Base-by-base conservation (phyloP, 2,329 filamentous ascomycete genomes). In the Chaetomiaceae sp. region DNA sequence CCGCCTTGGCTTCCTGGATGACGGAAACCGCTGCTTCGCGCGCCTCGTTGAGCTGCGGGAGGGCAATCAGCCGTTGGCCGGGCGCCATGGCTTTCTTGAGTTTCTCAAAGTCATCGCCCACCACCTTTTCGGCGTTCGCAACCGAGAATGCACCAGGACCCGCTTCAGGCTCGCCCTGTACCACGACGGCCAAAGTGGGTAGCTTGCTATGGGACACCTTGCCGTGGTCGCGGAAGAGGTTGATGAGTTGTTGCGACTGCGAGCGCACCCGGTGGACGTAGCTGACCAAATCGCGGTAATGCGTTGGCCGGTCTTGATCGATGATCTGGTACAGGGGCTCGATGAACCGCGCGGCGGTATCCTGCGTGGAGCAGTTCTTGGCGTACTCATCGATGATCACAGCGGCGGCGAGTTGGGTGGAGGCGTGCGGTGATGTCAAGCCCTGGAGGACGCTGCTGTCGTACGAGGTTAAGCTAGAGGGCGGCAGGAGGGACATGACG, bases 131-230 rank as follows among this genome's bases (percentile, higher is more conserved):
- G 1, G 90, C 93, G 56, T 91, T 88, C 1, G 76, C 69, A 42
- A 97, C 77, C 1, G 89, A 94, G 64, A 98, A 98, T 6, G 93
- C 91, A 58, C 83, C 91, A 9, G 91, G 90, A 0, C 93, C 91
- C 29, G 93, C 91, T 60, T 94, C 86, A 5, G 86, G 75, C 60
- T 97, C 91, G 24, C 93, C 93, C 67, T 98, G 93, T 8, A 96
- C 91, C 15, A 98, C 81, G 3, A 95, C 88, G 18, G 93, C 88
- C 38, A 97, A 76, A 5, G 76, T 76, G 1, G 94, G 91, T 33
- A 97, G 71, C 61, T 84, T 86, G 51, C 76, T 74, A 39, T 81
- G 76, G 18, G 86, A 77, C 2, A 95, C 83, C 62, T 93, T 90
- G 30, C 87, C 89, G 59, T 89, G 83, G 56, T 97, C 91, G 57